Evolutionary conservation across 108 stramenopile species (phyloP).

Genomic region (Craspedostauros australis): DNA sequence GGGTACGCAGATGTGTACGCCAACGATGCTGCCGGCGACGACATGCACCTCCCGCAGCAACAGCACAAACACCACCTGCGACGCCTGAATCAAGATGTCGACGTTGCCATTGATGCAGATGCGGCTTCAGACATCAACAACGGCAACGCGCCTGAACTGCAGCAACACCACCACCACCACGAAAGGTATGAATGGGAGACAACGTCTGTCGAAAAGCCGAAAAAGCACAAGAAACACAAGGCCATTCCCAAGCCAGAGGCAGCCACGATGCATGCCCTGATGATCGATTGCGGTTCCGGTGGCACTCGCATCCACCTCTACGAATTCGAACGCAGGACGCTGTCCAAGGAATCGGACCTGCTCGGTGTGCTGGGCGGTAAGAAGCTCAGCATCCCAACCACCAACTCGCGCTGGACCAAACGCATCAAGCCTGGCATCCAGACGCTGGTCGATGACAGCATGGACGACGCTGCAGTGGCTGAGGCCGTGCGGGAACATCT

Average conservation of each 20-base stretch:
- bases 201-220: background rate
- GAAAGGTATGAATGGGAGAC: no score
- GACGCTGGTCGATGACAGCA: constrained; percentile 37
- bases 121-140: no score
- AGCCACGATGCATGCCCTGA: constrained; percentile 48
- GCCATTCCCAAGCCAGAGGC: constrained; percentile 1
- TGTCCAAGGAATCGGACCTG: constrained; percentile 33
- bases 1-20: no score
- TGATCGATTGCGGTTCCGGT: constrained; percentile 92
- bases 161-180: no score
- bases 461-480: constrained; percentile 15
- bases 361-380: constrained; percentile 13
- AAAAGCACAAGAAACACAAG: constrained; percentile 11
- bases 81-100: no score
- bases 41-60: no score
- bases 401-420: constrained; percentile 76
- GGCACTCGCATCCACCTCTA: constrained; percentile 90
- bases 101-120: no score
- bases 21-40: no score
- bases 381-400: constrained; percentile 58
- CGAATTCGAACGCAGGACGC: constrained; percentile 64
- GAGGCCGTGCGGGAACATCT: constrained; percentile 51
- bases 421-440: constrained; percentile 66
- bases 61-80: no score
- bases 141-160: no score